Base-by-base conservation (phyloP, 208 protist species). In the Trypanosoma cruzi region DNA sequence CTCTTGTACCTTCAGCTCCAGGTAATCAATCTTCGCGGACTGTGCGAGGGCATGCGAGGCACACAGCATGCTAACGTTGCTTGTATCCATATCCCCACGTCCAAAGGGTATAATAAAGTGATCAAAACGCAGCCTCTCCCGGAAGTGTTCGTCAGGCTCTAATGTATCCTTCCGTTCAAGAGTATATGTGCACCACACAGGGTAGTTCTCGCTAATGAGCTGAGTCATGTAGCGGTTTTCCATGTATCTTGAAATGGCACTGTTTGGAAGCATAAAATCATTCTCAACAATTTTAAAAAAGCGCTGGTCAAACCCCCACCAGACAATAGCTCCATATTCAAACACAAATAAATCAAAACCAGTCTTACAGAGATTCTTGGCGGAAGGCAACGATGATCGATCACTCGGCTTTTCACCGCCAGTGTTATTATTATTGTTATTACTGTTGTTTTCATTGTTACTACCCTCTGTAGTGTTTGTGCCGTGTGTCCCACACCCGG, bases 271-370 rank as follows among this genome's bases (percentile, higher is more conserved):
- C 80, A 90, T 88, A 71, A 90, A 90, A 65, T 93, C 88, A 49
- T 74, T 90, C 57, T 93, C 84, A 16, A 93, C 82, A 58, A 90
- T 85, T 71, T 89, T 93, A 56, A 89, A 90, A 73, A 84, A 90
- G 42, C 81, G 79, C 64, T 89, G 80, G 56, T 89, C 81, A 62
- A 87, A 89, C 28, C 88, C 88, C 85, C 88, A 93, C 88, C 88
- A 93, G 18, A 93, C 88, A 46, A 93, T 80, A 0, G 85, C 84
- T 14, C 88, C 88, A 57, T 90, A 90, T 4, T 79, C 77, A 65
- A 93, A 93, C 14, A 93, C 71, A 61, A 93, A 93, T 22, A 93
- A 80, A 63, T 93, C 88, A 67, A 93, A 93, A 34, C 74, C 74
- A n/a, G 64, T 59, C 24, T 78, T 64, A 11, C 71, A 50, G 2